Percentiles rank a stretch among this genome's conserved stretches.
These are phyloP conservation scores for Lyophyllum semitale DNA, from an alignment of 768 basidiomycete genomes.

Conservation along the genomic window DNA sequence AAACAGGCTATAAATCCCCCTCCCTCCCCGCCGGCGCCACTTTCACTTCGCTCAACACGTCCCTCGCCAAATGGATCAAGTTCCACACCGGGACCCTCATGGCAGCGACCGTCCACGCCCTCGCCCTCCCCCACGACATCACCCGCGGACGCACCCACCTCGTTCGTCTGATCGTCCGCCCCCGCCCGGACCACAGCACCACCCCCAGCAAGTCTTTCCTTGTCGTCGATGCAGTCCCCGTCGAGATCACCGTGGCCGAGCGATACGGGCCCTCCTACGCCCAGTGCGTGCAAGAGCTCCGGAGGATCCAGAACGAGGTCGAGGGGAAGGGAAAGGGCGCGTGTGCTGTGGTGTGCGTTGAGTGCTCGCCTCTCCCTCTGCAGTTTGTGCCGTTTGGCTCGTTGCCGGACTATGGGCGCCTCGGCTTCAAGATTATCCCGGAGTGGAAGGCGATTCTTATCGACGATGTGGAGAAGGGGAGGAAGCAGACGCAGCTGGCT, in stretches of 20 bases:
- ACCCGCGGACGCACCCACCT: constrained; percentile 16
- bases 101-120: constrained; percentile 29
- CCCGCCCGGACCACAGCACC: constrained; percentile 23
- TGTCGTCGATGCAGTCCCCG: constrained; percentile 23
- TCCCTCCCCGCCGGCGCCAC: constrained; percentile 23
- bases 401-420: constrained; percentile 18
- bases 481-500: too few relatives aligned
- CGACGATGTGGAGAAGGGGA: constrained; percentile 5
- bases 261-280: constrained; percentile 21
- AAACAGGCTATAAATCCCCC: not conserved
- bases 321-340: constrained; percentile 22
- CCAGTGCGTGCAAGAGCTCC: constrained; percentile 20
- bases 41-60: constrained; percentile 27
- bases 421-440: constrained; percentile 4
- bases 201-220: constrained; percentile 27
- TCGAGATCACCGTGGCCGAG: not conserved
- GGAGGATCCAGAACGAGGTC: constrained; percentile 23
- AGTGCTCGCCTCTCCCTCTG: constrained; percentile 30
- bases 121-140: constrained; percentile 26
- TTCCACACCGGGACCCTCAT: constrained; percentile 29
- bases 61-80: constrained; percentile 33
- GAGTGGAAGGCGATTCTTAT: constrained; percentile 9
- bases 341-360: constrained; percentile 25
- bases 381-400: constrained; percentile 36
- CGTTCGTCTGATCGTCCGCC: constrained; percentile 8